Percentiles rank a stretch among this genome's conserved stretches.
Conservation (phyloP, 2,329 filamentous ascomycete genomes). For the Nemania bipapillata region DNA sequence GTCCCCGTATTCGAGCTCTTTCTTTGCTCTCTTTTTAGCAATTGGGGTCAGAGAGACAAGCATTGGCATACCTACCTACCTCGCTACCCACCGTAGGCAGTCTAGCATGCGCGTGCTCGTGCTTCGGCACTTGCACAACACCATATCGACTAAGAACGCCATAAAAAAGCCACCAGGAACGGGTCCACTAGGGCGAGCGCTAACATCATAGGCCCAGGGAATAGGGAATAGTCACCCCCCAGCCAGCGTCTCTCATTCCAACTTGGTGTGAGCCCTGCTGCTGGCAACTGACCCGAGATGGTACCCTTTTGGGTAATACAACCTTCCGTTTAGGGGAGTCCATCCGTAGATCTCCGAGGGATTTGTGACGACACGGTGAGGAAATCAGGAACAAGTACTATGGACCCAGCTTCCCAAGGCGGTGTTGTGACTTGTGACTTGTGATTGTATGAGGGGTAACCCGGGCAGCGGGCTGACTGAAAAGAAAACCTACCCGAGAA, state of each 20-base stretch:
- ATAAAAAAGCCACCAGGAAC: conserved; percentile 29
- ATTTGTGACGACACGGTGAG: conserved; percentile 27
- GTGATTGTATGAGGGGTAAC: conserved; percentile 32
- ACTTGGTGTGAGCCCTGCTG: neutral
- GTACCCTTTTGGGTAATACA: conserved; percentile 27
- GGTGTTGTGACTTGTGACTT: conserved; percentile 26
- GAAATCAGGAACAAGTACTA: neutral
- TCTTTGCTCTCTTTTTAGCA: too few species aligned
- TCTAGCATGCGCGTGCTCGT: conserved; percentile 29
- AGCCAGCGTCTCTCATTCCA: conserved; percentile 16
- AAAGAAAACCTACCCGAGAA: neutral
- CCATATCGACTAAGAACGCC: conserved; percentile 19
- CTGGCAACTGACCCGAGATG: conserved; percentile 34
- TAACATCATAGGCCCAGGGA: conserved; percentile 18
- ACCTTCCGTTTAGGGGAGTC: conserved; percentile 37
- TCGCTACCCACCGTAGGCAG: too few species aligned
- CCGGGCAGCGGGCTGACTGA: neutral
- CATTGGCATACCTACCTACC: neutral
- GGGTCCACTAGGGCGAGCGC: neutral
- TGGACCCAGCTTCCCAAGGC: conserved; percentile 14
- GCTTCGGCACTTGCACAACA: conserved; percentile 31
- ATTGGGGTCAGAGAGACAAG: too few species aligned
- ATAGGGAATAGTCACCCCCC: conserved; percentile 18
- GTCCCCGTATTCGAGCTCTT: too few species aligned
- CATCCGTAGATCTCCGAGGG: conserved; percentile 32